Conservation (phyloP, 2,329 filamentous ascomycete genomes). For the Sarocladium brachiariae region DNA sequence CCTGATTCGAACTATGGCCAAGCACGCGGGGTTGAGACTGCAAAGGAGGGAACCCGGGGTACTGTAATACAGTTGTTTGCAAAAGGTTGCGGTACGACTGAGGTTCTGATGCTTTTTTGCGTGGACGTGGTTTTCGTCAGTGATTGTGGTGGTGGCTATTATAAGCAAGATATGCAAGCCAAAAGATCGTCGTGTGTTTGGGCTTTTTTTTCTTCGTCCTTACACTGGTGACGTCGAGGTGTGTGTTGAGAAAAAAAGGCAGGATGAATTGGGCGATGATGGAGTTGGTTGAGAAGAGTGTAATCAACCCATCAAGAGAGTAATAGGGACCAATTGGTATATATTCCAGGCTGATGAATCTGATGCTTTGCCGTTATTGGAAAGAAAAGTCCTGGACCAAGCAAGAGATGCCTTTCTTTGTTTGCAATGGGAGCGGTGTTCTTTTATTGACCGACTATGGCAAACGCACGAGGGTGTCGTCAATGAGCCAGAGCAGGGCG, state of each 20-base stretch:
- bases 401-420: too few relatives aligned
- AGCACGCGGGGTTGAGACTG: constrained; percentile 5
- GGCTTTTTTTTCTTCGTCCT: background rate
- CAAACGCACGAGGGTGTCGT: background rate
- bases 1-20: constrained; percentile 2
- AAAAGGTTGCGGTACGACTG: background rate
- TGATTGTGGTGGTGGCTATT: too few relatives aligned
- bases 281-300: background rate
- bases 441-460: background rate
- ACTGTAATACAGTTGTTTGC: background rate
- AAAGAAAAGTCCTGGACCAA: background rate
- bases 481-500: background rate
- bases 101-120: too few relatives aligned
- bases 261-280: constrained; percentile 21
- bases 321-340: background rate
- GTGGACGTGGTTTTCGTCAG: too few relatives aligned
- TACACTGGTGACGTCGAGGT: constrained; percentile 2
- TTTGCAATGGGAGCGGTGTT: background rate
- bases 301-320: background rate
- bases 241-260: background rate
- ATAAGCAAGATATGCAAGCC: too few relatives aligned
- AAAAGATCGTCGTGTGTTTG: too few relatives aligned
- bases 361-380: background rate
- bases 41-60: constrained; percentile 4
- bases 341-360: background rate